Percentiles rank a stretch among this genome's conserved stretches.
Conservation (phyloP, 805 yeast genomes). For the Ogataea neopini region DNA sequence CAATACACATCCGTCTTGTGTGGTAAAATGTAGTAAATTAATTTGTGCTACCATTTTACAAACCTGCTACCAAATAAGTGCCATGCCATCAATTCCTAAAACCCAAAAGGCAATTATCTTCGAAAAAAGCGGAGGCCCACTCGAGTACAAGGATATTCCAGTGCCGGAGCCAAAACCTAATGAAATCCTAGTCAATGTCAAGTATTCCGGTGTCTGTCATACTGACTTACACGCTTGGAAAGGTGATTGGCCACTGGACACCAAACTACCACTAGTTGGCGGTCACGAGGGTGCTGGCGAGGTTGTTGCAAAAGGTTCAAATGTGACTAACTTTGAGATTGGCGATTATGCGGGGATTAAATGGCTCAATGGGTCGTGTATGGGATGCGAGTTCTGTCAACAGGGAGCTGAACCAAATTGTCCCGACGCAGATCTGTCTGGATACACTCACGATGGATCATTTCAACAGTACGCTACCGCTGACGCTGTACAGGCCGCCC, state of each 20-base stretch:
- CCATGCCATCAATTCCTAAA: conserved; percentile 47
- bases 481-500: conserved; percentile 84
- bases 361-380: conserved; percentile 80
- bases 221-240: conserved; percentile 93
- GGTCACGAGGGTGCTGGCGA: conserved; percentile 92
- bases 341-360: conserved; percentile 84
- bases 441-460: conserved; percentile 88
- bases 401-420: conserved; percentile 71
- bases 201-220: conserved; percentile 92
- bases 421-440: conserved; percentile 69
- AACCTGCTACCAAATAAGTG: neutral
- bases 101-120: conserved; percentile 74
- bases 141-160: conserved; percentile 66
- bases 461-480: conserved; percentile 91
- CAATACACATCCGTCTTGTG: no score
- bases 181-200: conserved; percentile 77
- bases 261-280: conserved; percentile 76
- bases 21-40: no score
- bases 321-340: conserved; percentile 67
- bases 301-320: conserved; percentile 73
- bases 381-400: conserved; percentile 74
- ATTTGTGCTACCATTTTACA: no score
- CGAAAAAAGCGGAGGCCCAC: conserved; percentile 63
- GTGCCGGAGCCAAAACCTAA: conserved; percentile 78
- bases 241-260: conserved; percentile 87